phyloP scores from a whole-genome alignment of 2,329 filamentous ascomycete species.

The Fusarium luffae region DNA sequence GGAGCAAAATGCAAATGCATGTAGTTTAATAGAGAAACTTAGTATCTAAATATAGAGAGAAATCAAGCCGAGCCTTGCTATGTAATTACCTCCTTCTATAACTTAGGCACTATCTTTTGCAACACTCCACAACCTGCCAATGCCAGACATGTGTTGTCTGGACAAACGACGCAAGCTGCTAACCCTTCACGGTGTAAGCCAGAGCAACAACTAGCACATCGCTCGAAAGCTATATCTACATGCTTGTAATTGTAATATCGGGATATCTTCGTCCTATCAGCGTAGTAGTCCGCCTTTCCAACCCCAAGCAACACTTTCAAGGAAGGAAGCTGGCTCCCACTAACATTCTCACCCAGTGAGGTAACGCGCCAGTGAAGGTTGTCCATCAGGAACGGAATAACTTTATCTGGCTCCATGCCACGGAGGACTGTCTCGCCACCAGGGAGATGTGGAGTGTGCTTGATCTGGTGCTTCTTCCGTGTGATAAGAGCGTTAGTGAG shows the following conservation, averaged over 20 bases:
- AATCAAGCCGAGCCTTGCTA: too few relatives aligned
- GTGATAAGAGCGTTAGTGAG: conserved; percentile 13
- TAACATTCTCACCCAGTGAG: neutral
- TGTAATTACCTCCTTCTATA: too few relatives aligned
- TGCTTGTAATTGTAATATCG: neutral
- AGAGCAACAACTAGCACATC: neutral
- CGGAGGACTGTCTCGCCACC: neutral
- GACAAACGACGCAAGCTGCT: neutral
- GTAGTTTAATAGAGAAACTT: rapidly evolving
- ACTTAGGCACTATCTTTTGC: too few relatives aligned
- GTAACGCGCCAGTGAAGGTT: conserved; percentile 8
- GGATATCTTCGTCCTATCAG: neutral
- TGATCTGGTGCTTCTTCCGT: neutral
- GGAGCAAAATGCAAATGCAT: too few relatives aligned
- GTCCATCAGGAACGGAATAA: neutral
- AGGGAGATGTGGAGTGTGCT: neutral
- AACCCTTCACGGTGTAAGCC: neutral
- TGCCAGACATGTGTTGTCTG: neutral
- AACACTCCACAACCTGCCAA: too few relatives aligned
- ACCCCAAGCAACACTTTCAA: conserved; percentile 1
- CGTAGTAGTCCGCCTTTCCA: neutral
- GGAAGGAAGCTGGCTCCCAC: neutral
- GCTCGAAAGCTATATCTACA: neutral
- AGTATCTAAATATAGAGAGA: too few relatives aligned
- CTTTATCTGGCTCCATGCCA: neutral